Evolutionary conservation across 768 basidiomycete species (phyloP).

Genomic region (Calocybe gangraenosa): DNA sequence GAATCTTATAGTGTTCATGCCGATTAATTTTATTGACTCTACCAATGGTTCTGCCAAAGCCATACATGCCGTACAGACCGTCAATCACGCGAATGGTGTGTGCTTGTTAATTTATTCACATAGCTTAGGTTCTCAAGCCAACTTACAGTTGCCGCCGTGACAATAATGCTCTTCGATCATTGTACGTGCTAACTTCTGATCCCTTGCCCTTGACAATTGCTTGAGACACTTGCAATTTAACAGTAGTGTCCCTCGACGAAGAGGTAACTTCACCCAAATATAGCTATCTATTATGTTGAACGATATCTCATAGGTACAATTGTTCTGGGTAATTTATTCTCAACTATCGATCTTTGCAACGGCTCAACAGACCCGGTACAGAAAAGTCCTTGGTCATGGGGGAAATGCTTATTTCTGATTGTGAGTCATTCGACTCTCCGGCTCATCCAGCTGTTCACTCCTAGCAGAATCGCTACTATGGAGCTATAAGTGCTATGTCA

Average conservation of each 20-base stretch:
- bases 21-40: too few relatives aligned
- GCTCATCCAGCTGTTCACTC: not conserved
- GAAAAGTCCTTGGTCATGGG: conserved; percentile 52
- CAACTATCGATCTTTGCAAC: not conserved
- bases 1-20: too few relatives aligned
- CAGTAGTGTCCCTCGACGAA: conserved; percentile 49
- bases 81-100: too few relatives aligned
- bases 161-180: conserved; percentile 53
- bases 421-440: conserved; percentile 25
- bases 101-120: too few relatives aligned
- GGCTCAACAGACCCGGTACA: conserved; percentile 16
- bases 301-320: conserved; percentile 32
- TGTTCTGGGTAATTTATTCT: conserved; percentile 47
- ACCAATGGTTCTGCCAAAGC: too few relatives aligned
- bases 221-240: too few relatives aligned
- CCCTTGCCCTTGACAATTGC: not conserved
- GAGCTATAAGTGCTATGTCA: conserved; percentile 36
- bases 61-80: too few relatives aligned
- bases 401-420: conserved; percentile 50
- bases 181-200: conserved; percentile 27
- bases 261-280: conserved; percentile 39
- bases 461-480: conserved; percentile 57
- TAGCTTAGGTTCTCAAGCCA: too few relatives aligned
- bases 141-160: conserved; percentile 44
- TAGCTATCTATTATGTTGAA: too few relatives aligned